A percentile compares a stretch with the other conserved stretches of the same genome.
Conservation (phyloP, 1,284 basidiomycete species). For the Fomitopsis pinicola region DNA sequence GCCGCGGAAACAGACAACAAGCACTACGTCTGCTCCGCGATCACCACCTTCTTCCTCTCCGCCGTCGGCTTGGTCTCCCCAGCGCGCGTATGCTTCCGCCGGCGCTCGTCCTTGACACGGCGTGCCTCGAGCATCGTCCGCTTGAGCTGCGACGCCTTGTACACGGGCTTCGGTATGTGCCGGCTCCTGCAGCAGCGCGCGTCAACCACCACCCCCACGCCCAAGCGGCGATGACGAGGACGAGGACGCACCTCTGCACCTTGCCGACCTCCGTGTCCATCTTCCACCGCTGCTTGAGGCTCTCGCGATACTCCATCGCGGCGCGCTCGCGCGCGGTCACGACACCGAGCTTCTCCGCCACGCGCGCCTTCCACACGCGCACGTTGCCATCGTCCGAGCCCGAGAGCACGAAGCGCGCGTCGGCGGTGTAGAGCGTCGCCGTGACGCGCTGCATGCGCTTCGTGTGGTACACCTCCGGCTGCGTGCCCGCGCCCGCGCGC, state of each 20-base stretch:
- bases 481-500: constrained; percentile 82
- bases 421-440: constrained; percentile 79
- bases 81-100: constrained; percentile 81
- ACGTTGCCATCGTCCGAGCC: constrained; percentile 98
- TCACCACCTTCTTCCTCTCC: constrained; percentile 84
- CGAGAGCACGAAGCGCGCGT: constrained; percentile 89
- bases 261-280: constrained; percentile 79
- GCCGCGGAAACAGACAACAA: neutral
- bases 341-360: constrained; percentile 90
- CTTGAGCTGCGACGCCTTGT: constrained; percentile 87
- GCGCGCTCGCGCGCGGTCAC: constrained; percentile 91
- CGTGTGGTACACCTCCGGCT: constrained; percentile 93
- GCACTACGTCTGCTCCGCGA: constrained; percentile 67
- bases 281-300: constrained; percentile 87
- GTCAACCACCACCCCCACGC: neutral
- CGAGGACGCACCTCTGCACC: constrained; percentile 64
- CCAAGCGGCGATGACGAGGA: neutral
- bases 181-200: constrained; percentile 54
- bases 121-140: constrained; percentile 89
- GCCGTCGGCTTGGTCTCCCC: constrained; percentile 89
- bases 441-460: constrained; percentile 96
- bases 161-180: constrained; percentile 87
- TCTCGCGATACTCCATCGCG: constrained; percentile 89
- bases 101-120: constrained; percentile 90
- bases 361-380: constrained; percentile 94